phyloP scores from a whole-genome alignment of 2,329 filamentous ascomycete genomes.

The Sclerotinia sclerotiorum region DNA sequence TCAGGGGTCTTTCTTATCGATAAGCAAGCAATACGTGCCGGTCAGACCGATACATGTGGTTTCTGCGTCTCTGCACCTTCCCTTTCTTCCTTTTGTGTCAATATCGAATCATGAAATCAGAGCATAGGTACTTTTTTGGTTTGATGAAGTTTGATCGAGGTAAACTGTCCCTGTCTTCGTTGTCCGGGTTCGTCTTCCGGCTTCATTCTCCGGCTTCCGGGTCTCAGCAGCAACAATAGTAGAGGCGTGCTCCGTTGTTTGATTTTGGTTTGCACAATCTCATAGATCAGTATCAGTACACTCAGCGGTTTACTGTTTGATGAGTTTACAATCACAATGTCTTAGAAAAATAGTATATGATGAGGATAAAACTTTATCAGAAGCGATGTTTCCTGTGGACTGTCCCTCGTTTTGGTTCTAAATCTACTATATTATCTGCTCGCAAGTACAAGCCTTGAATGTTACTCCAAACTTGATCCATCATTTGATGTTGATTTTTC shows the following conservation, averaged over 20 bases:
- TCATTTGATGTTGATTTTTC: neutral
- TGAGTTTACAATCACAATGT: neutral
- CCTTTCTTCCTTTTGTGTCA: neutral
- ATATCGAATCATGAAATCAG: neutral
- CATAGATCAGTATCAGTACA: neutral
- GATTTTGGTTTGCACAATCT: neutral
- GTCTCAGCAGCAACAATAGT: neutral
- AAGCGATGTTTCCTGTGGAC: neutral
- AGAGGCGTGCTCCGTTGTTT: neutral
- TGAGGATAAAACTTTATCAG: neutral
- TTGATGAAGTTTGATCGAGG: neutral
- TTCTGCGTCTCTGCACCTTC: neutral
- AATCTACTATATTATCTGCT: neutral
- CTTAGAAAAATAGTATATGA: neutral
- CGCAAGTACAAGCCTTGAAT: neutral
- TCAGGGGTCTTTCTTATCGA: conserved; percentile 15
- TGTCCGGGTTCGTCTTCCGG: neutral
- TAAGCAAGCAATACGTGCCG: conserved; percentile 13
- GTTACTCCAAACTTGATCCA: neutral
- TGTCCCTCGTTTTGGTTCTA: neutral
- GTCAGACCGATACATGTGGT: neutral
- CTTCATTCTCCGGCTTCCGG: no score
- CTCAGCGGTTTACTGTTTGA: neutral
- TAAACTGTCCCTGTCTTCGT: neutral
- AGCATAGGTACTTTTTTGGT: neutral